phyloP scores from a whole-genome alignment of 495 filamentous ascomycete genomes.

The Annulohypoxylon nitens region DNA sequence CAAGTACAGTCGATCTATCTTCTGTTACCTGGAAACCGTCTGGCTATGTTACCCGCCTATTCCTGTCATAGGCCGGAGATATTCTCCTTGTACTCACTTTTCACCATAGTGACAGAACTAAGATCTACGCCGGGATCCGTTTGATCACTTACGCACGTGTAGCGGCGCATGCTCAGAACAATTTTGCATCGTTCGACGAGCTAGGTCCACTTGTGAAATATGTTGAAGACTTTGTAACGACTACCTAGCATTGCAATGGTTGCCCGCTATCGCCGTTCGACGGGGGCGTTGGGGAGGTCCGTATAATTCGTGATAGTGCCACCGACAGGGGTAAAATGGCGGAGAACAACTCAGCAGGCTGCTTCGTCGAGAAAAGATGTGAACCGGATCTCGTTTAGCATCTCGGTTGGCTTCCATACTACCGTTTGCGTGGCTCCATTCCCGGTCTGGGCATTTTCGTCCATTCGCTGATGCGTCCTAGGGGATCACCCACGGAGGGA shows the following conservation, averaged over 20 bases:
- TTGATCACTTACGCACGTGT: conserved; percentile 27
- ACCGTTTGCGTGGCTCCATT: conserved; percentile 36
- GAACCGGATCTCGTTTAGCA: conserved; percentile 18
- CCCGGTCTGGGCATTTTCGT: conserved; percentile 21
- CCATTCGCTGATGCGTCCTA: conserved; percentile 19
- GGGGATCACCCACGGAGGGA: conserved; percentile 26
- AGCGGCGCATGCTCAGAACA: conserved; percentile 1
- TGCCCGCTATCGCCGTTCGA: neutral
- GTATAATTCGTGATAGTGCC: neutral
- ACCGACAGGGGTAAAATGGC: neutral
- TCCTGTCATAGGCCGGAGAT: conserved; percentile 15
- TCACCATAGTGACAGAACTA: conserved; percentile 28
- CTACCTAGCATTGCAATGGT: too few species aligned
- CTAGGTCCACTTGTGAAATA: neutral
- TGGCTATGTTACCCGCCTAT: neutral
- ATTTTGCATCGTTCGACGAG: conserved; percentile 24
- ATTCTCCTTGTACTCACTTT: conserved; percentile 9
- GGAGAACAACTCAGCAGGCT: neutral
- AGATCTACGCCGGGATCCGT: conserved; percentile 40
- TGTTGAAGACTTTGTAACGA: neutral
- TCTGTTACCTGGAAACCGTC: neutral
- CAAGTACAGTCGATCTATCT: neutral
- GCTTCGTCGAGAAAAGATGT: neutral
- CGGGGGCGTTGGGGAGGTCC: neutral
- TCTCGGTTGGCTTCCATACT: conserved; percentile 19